A percentile compares a stretch with the other conserved stretches of the same genome.
These are phyloP conservation scores for Scenedesmus sp. DNA, from an alignment of 163 green algal genomes.

Conservation along the genomic window DNA sequence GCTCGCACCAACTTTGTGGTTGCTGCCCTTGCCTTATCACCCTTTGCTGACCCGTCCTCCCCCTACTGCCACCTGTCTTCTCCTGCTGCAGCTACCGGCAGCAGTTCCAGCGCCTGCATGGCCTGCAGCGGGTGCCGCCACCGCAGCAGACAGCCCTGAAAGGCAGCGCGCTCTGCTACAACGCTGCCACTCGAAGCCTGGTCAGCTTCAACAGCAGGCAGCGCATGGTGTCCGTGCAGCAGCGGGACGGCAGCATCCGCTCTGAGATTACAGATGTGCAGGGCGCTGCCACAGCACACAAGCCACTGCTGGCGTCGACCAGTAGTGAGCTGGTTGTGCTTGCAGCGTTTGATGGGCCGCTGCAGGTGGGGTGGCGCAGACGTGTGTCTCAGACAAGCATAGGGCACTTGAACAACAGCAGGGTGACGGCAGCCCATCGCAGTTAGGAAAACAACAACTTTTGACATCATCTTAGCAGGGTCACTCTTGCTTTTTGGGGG, in stretches of 20 bases:
- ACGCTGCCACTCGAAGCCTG: constrained; percentile 1
- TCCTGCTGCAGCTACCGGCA: constrained; percentile 39
- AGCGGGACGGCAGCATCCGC: neutral
- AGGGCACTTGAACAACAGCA: too few species aligned
- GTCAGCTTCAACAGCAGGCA: constrained; percentile 41
- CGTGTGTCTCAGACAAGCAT: too few species aligned
- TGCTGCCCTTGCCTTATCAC: neutral
- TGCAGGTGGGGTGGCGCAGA: neutral
- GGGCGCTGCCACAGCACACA: constrained; percentile 13
- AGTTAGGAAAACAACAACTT: too few species aligned
- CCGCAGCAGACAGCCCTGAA: constrained; percentile 8
- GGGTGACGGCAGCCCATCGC: too few species aligned
- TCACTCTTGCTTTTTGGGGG: too few species aligned
- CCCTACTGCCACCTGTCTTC: neutral
- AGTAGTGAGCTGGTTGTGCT: constrained; percentile 45
- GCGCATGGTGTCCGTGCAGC: constrained; percentile 38
- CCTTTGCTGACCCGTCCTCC: neutral
- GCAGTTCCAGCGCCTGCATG: constrained; percentile 37
- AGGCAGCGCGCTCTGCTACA: constrained; percentile 50
- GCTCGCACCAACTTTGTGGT: neutral
- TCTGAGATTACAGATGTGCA: neutral
- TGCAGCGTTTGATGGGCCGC: constrained; percentile 30
- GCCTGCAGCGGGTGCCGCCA: neutral
- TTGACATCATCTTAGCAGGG: too few species aligned
- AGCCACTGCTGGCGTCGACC: constrained; percentile 18